Conservation (phyloP, 371 early-diverging fungal species). For the Lichtheimia ornata region DNA sequence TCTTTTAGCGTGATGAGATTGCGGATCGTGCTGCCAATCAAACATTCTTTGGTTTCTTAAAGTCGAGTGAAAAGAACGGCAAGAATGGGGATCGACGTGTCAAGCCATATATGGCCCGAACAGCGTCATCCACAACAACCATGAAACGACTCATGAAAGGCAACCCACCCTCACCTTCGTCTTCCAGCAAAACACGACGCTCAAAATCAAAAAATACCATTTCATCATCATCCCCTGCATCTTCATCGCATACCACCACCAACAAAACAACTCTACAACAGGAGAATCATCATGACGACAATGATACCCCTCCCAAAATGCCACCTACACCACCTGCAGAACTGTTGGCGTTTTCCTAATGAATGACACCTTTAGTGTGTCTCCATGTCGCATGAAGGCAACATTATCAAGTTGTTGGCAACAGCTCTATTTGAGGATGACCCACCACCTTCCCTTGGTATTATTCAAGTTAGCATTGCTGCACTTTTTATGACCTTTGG, state of each 20-base stretch:
- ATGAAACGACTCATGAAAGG: slow-evolving; percentile 6
- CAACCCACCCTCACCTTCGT: background rate
- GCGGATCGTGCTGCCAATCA: slow-evolving; percentile 69
- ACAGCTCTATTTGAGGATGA: too few species aligned
- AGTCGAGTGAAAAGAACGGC: slow-evolving; percentile 16
- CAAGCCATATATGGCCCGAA: slow-evolving; percentile 4
- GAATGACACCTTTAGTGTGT: too few species aligned
- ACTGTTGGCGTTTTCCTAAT: background rate
- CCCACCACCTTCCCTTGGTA: too few species aligned
- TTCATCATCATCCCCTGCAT: slow-evolving; percentile 4
- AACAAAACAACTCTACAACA: background rate
- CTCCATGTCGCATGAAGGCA: too few species aligned
- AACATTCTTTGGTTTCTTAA: slow-evolving; percentile 70
- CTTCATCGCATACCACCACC: background rate
- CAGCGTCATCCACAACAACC: slow-evolving; percentile 6
- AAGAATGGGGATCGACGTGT: slow-evolving; percentile 16
- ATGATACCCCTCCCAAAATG: slow-evolving; percentile 13
- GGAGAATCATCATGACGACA: background rate
- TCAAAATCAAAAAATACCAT: background rate
- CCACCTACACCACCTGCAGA: slow-evolving; percentile 26
- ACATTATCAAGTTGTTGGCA: too few species aligned
- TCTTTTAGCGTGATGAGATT: slow-evolving; percentile 56
- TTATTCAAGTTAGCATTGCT: too few species aligned
- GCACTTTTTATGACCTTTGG: too few species aligned
- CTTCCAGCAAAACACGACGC: slow-evolving; percentile 4